phyloP scores from a whole-genome alignment of 768 basidiomycete genomes.

The Phlegmacium glaucopus region DNA sequence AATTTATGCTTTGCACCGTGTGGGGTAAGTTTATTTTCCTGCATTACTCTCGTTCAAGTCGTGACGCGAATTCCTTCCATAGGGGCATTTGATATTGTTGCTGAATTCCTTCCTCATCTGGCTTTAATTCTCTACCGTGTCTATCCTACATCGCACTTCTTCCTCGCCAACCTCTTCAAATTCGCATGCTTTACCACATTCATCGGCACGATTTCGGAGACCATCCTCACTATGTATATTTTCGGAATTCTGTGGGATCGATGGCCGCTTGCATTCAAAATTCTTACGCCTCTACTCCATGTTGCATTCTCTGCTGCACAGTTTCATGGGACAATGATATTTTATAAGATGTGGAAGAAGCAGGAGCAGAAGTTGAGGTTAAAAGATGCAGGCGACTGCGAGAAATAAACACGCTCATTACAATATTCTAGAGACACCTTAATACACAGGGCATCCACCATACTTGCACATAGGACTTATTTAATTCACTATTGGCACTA shows the following conservation, averaged over 20 bases:
- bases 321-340: constrained; percentile 8
- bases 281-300: constrained; percentile 3
- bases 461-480: too few relatives aligned
- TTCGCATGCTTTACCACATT: constrained; percentile 7
- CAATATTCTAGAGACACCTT: too few relatives aligned
- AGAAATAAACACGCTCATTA: too few relatives aligned
- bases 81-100: constrained; percentile 8
- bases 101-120: constrained; percentile 5
- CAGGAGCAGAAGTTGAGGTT: constrained; percentile 2
- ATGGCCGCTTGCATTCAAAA: constrained; percentile 6
- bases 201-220: constrained; percentile 6
- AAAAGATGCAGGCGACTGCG: not conserved
- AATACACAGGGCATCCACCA: too few relatives aligned
- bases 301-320: constrained; percentile 5
- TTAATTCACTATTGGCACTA: too few relatives aligned
- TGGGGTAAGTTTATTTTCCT: not conserved
- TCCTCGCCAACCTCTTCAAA: constrained; percentile 7
- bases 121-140: constrained; percentile 9
- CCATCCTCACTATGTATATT: constrained; percentile 6
- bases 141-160: constrained; percentile 3
- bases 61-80: not conserved
- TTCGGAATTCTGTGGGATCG: constrained; percentile 5
- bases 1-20: constrained; percentile 7
- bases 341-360: constrained; percentile 5
- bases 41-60: not conserved